A percentile compares a stretch with the other conserved stretches of the same genome.
Evolutionary conservation across 768 basidiomycete species (phyloP).

Genomic region (Boletales sp.): DNA sequence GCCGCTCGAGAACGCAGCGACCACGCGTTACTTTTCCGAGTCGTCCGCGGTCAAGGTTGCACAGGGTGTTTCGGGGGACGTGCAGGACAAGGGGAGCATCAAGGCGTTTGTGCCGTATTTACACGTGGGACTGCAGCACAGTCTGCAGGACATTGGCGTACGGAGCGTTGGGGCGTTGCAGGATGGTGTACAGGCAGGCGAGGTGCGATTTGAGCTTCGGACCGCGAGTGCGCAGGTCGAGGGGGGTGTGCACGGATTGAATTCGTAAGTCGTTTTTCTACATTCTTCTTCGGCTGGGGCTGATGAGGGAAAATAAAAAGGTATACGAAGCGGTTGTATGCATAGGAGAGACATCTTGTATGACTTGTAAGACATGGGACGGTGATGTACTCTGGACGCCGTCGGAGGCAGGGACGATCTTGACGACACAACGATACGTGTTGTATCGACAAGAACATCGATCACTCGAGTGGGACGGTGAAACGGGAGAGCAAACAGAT

Average conservation of each 20-base stretch:
- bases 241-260: slow-evolving; percentile 92
- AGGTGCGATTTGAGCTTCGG: slow-evolving; percentile 85
- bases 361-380: slow-evolving; percentile 11
- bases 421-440: not conserved
- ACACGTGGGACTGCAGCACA: slow-evolving; percentile 82
- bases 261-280: slow-evolving; percentile 66
- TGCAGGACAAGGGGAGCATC: slow-evolving; percentile 95
- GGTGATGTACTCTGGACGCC: not conserved
- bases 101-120: slow-evolving; percentile 89
- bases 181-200: slow-evolving; percentile 59
- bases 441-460: not conserved
- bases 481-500: too few species aligned
- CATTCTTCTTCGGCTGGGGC: not conserved
- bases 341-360: slow-evolving; percentile 8
- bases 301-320: slow-evolving; percentile 30
- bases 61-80: slow-evolving; percentile 93
- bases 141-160: slow-evolving; percentile 90
- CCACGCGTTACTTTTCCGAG: slow-evolving; percentile 63
- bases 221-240: slow-evolving; percentile 95
- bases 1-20: slow-evolving; percentile 87
- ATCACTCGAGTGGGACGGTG: not conserved
- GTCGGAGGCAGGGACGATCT: not conserved
- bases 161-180: slow-evolving; percentile 63
- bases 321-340: slow-evolving; percentile 57
- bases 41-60: slow-evolving; percentile 89